phyloP scores from a whole-genome alignment of 1,139 yeast genomes.

The Kurtzmaniella natalensis region DNA sequence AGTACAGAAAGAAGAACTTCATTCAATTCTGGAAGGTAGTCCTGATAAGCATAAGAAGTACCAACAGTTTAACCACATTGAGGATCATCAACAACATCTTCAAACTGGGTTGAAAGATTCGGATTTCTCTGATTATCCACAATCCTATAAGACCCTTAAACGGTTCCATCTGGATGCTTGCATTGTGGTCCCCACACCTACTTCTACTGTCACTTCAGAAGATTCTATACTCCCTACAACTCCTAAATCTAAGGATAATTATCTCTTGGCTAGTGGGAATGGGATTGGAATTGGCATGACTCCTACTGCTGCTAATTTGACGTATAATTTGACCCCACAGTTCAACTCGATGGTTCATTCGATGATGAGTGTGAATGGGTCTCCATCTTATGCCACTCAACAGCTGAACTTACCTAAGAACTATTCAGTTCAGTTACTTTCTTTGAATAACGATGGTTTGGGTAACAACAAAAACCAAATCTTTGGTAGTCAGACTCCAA shows the following conservation, averaged over 20 bases:
- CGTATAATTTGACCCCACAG: conserved; percentile 40
- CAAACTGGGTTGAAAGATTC: neutral
- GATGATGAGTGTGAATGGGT: conserved; percentile 33
- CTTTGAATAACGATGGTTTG: conserved; percentile 28
- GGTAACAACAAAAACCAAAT: neutral
- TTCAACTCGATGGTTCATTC: conserved; percentile 42
- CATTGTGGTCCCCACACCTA: conserved; percentile 1
- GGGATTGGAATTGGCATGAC: conserved; percentile 25
- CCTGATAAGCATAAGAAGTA: conserved; percentile 1
- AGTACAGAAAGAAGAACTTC: conserved; percentile 1
- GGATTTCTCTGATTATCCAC: neutral
- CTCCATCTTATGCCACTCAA: conserved; percentile 16
- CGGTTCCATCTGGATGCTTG: conserved; percentile 1
- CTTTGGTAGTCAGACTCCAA: too few species aligned
- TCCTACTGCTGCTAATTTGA: conserved; percentile 20
- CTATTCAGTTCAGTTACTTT: conserved; percentile 5
- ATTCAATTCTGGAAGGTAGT: conserved; percentile 4
- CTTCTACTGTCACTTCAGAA: neutral
- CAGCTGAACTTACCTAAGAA: conserved; percentile 11
- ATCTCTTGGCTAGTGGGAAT: conserved; percentile 16
- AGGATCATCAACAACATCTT: neutral
- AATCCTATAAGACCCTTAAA: neutral
- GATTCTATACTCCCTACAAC: conserved; percentile 27
- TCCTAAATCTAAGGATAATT: conserved; percentile 32
- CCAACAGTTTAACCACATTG: neutral